Conservation (phyloP, 1,284 basidiomycete genomes). For the Pyrrhoderma noxium region DNA sequence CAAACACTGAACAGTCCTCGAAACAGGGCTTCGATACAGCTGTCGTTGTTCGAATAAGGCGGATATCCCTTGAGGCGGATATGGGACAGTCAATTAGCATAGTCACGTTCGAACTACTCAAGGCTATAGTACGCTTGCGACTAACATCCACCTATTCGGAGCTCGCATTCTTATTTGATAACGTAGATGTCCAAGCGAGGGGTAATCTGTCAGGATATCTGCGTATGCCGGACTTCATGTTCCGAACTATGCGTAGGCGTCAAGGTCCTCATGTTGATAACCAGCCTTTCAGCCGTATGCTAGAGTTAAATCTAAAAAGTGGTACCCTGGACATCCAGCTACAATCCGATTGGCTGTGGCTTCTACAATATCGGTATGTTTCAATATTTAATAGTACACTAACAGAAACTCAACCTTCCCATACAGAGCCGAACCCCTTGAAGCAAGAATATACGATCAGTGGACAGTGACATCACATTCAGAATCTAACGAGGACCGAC, state of each 20-base stretch:
- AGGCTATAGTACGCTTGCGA: slow-evolving; percentile 53
- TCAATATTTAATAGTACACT: slow-evolving; percentile 6
- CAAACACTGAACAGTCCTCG: slow-evolving; percentile 17
- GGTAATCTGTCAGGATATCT: slow-evolving; percentile 73
- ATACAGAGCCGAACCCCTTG: slow-evolving; percentile 68
- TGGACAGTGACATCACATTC: slow-evolving; percentile 54
- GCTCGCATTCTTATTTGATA: slow-evolving; percentile 58
- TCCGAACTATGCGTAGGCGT: slow-evolving; percentile 63
- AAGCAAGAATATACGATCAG: slow-evolving; percentile 74
- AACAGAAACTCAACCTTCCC: slow-evolving; percentile 5
- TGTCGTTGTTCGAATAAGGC: slow-evolving; percentile 62
- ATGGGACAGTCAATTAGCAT: slow-evolving; percentile 68
- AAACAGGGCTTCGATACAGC: slow-evolving; percentile 50
- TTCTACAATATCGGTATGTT: slow-evolving; percentile 72
- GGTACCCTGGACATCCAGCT: slow-evolving; percentile 62
- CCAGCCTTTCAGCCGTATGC: slow-evolving; percentile 40
- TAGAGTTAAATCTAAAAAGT: slow-evolving; percentile 72
- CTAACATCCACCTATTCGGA: slow-evolving; percentile 52
- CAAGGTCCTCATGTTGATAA: slow-evolving; percentile 26
- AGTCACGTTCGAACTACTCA: slow-evolving; percentile 55
- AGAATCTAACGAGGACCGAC: slow-evolving; percentile 39
- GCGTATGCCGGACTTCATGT: slow-evolving; percentile 63
- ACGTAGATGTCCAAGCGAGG: slow-evolving; percentile 53
- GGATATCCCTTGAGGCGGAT: slow-evolving; percentile 66
- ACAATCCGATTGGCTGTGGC: slow-evolving; percentile 70